These are phyloP conservation scores for Fusarium lyarnte DNA, from an alignment of 2,329 filamentous ascomycete species.

Conservation along the genomic window DNA sequence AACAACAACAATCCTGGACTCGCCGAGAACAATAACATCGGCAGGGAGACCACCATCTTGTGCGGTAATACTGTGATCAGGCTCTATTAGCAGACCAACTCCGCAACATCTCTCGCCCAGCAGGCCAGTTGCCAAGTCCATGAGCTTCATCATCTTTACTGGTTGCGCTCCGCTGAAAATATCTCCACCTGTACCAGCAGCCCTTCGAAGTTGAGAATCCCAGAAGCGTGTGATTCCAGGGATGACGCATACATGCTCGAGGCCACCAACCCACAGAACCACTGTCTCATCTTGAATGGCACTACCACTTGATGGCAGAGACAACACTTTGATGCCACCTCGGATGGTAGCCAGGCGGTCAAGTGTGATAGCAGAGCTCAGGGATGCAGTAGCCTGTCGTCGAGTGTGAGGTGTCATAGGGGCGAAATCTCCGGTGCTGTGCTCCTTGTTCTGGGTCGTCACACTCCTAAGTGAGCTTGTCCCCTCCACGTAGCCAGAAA, in stretches of 20 bases:
- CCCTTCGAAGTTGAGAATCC: conserved; percentile 66
- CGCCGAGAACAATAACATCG: conserved; percentile 65
- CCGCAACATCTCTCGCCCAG: conserved; percentile 67
- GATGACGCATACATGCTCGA: conserved; percentile 67
- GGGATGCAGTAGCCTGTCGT: conserved; percentile 60
- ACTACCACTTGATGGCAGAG: conserved; percentile 55
- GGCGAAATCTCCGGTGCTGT: conserved; percentile 62
- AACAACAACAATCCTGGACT: conserved; percentile 64
- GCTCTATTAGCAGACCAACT: conserved; percentile 57
- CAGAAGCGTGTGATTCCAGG: conserved; percentile 66
- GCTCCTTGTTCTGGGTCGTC: conserved; percentile 48
- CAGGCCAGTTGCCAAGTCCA: conserved; percentile 62
- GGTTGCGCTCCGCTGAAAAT: conserved; percentile 66
- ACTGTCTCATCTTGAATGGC: conserved; percentile 63
- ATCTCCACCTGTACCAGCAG: conserved; percentile 61
- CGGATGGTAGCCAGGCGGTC: conserved; percentile 62
- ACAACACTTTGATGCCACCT: conserved; percentile 62
- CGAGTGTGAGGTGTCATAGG: conserved; percentile 72
- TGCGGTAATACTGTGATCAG: conserved; percentile 34
- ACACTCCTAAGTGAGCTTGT: conserved; percentile 63
- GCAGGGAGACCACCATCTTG: conserved; percentile 57
- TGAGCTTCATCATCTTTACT: conserved; percentile 64
- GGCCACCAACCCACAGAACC: conserved; percentile 65
- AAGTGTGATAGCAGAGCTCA: conserved; percentile 54
- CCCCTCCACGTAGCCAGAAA: conserved; percentile 69